These are phyloP conservation scores for Trichoderma citrinoviride DNA, from an alignment of 2,329 filamentous ascomycete species.

Conservation along the genomic window DNA sequence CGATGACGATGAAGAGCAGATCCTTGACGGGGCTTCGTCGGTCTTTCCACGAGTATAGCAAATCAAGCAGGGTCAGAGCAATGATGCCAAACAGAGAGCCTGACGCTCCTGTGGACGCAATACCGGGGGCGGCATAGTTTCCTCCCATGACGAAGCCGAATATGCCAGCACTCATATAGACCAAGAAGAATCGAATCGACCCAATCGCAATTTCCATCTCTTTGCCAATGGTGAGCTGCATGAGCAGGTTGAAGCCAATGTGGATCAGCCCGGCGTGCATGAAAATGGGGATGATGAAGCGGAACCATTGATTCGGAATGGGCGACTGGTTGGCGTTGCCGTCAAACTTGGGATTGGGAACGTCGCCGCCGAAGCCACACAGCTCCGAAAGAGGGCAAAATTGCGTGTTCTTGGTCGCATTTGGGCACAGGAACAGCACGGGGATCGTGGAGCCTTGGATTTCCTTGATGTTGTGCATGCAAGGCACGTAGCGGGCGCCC, in stretches of 20 bases:
- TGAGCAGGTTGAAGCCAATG: conserved; percentile 90
- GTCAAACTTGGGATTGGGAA: conserved; percentile 65
- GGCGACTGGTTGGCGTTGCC: conserved; percentile 49
- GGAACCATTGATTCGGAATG: conserved; percentile 90
- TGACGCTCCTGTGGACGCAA: conserved; percentile 84
- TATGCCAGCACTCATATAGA: conserved; percentile 88
- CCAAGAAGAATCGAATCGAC: conserved; percentile 79
- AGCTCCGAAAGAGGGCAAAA: conserved; percentile 73
- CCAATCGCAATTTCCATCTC: conserved; percentile 94
- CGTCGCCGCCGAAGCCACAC: conserved; percentile 74
- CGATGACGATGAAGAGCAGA: conserved; percentile 80
- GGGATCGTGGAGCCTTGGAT: conserved; percentile 52
- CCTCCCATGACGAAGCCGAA: conserved; percentile 95
- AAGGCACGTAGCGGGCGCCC: conserved; percentile 88
- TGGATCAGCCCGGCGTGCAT: conserved; percentile 91
- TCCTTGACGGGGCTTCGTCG: conserved; percentile 76
- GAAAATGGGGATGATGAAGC: conserved; percentile 95
- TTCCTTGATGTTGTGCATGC: conserved; percentile 80
- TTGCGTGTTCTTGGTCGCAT: conserved; percentile 61
- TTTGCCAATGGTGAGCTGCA: conserved; percentile 83
- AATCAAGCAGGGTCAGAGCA: conserved; percentile 80
- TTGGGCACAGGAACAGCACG: conserved; percentile 76
- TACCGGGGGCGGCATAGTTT: conserved; percentile 80
- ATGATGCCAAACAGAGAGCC: conserved; percentile 90
- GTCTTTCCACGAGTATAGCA: conserved; percentile 89